Base-by-base conservation (phyloP, 257 asterid species). In the Rubia yunnanensis region DNA sequence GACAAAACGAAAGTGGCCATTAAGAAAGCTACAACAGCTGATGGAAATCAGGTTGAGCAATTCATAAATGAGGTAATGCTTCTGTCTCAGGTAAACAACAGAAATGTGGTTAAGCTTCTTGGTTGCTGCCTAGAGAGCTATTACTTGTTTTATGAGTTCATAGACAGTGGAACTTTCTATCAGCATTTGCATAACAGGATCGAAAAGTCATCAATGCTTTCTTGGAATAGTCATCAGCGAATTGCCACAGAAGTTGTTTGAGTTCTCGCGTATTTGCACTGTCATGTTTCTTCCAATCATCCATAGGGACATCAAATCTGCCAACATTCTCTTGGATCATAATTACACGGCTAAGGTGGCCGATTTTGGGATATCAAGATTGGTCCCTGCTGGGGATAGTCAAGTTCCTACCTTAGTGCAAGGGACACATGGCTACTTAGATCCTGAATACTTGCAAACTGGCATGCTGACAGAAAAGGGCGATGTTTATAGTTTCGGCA, bases 111-210 rank as follows among this genome's bases (percentile, higher is more conserved):
- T 8, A 77, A 73, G 71, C 80, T 77, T 20, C 34, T 80, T 3
- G 84, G 82, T 4, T 77, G 84, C 27, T 80, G 80, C 50, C 44
- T 80, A 9, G 76, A 80, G 53, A 77, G 10, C 80, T 81, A 4
- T 49, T 73, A 2, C 38, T 81, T 5, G 84, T n/a, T 76, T 0
- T 81, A 81, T 22, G 82, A 78, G 31, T 81, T 64, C 56, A 49
- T 74, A 23, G 3, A 5, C 52, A 77, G 74, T 13, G 82, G 85
- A 1, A 58, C 85, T 2, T 72, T 77, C 3, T 71, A 27, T 10
- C 53, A 62, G 9, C 77, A 74, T 66, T 17, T 77, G 7, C 80
- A 77, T 22, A 66, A 61, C 38, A 60, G 48, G 46, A 34, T 10
- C 4, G 77, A 56, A 70, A 55, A 64, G n/a, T n/a, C n/a, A 3